These are phyloP conservation scores for Wickerhamomyces xylosicus DNA, from an alignment of 805 yeast species.

Conservation along the genomic window DNA sequence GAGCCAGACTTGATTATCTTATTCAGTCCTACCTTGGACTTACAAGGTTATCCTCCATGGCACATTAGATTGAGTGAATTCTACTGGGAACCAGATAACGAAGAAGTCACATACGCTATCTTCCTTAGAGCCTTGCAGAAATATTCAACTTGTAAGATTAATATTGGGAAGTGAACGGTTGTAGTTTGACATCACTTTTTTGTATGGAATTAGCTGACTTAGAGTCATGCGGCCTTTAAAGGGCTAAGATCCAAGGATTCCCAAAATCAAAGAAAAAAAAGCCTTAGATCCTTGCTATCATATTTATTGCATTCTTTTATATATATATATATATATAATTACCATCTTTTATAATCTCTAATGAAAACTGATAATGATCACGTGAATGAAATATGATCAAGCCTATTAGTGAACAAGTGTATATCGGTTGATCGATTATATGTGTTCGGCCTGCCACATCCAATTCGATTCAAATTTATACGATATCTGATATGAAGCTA, in stretches of 20 bases:
- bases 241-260: not conserved
- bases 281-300: not conserved
- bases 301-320: not conserved
- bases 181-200: not conserved
- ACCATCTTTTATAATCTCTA: no score
- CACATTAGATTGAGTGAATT: slow-evolving; percentile 85
- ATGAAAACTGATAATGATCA: no score
- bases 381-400: no score
- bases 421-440: no score
- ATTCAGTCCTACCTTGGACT: slow-evolving; percentile 79
- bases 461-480: no score
- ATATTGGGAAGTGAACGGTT: slow-evolving; percentile 61
- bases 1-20: slow-evolving; percentile 86
- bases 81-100: slow-evolving; percentile 84
- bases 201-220: no score
- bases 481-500: no score
- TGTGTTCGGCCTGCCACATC: no score
- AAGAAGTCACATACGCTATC: slow-evolving; percentile 70
- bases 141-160: slow-evolving; percentile 74
- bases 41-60: slow-evolving; percentile 98
- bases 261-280: not conserved
- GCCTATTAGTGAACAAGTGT: no score
- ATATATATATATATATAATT: no score
- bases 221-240: not conserved
- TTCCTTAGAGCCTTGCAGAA: slow-evolving; percentile 69